phyloP scores from a whole-genome alignment of 805 yeast species.

The Danielozyma ontarioensis region DNA sequence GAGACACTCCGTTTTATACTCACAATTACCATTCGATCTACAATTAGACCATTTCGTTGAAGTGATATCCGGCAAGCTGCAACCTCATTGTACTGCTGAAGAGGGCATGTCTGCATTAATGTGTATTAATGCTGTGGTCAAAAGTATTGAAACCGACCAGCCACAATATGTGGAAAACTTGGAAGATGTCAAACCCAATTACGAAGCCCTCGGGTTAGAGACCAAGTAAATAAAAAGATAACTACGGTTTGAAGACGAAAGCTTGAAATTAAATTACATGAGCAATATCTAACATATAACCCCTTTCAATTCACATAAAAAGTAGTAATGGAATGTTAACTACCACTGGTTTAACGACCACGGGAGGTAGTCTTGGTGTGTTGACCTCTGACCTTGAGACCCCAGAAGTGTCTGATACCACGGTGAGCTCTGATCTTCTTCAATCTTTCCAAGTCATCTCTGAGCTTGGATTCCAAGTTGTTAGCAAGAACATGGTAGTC shows the following conservation, averaged over 20 bases:
- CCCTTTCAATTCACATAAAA: not conserved
- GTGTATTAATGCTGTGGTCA: slow-evolving; percentile 30
- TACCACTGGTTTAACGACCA: slow-evolving; percentile 44
- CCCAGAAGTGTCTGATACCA: slow-evolving; percentile 99
- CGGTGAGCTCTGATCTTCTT: slow-evolving; percentile 99
- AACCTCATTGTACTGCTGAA: slow-evolving; percentile 26
- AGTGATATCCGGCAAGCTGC: slow-evolving; percentile 22
- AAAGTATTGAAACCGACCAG: slow-evolving; percentile 24
- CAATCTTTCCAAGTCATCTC: slow-evolving; percentile 99
- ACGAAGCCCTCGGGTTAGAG: slow-evolving; percentile 1
- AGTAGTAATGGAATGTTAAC: not conserved
- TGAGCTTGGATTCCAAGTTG: slow-evolving; percentile 98
- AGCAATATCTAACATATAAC: no score
- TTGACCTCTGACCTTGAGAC: slow-evolving; percentile 99
- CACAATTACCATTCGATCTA: slow-evolving; percentile 29
- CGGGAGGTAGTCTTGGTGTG: slow-evolving; percentile 99
- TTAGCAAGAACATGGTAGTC: slow-evolving; percentile 98
- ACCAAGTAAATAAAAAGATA: not conserved
- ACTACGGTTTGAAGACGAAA: not conserved
- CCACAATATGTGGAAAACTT: slow-evolving; percentile 16
- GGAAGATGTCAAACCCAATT: slow-evolving; percentile 5
- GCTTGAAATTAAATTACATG: not conserved
- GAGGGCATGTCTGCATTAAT: slow-evolving; percentile 30
- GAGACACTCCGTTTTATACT: not conserved
- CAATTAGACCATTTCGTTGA: slow-evolving; percentile 36